These are phyloP conservation scores for Diaporthe nobilis DNA, from an alignment of 2,329 filamentous ascomycete species.

Conservation along the genomic window DNA sequence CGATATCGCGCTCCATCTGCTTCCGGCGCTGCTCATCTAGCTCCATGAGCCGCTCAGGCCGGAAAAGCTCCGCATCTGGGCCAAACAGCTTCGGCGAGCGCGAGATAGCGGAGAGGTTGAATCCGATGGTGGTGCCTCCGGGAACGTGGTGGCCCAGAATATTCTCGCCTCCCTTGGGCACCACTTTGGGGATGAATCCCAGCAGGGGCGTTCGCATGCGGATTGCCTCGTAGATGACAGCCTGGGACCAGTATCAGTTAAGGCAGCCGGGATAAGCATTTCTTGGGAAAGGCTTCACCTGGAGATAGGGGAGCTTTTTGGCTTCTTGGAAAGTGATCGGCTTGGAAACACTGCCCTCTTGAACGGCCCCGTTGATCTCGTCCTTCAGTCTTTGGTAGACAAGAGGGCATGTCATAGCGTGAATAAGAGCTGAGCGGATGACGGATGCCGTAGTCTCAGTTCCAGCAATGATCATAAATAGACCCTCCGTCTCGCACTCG, in stretches of 20 bases:
- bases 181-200: not conserved
- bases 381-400: not conserved
- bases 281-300: not conserved
- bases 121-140: not conserved
- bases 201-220: not conserved
- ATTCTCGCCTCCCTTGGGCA: not conserved
- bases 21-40: not conserved
- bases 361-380: not conserved
- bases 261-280: not conserved
- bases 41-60: not conserved
- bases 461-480: not conserved
- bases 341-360: not conserved
- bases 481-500: not conserved
- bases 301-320: not conserved
- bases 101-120: not conserved
- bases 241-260: not conserved
- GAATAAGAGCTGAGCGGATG: not conserved
- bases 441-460: not conserved
- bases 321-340: not conserved
- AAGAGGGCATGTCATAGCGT: not conserved
- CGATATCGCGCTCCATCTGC: not conserved
- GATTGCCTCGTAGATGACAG: conserved; percentile 2
- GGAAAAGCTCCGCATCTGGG: not conserved
- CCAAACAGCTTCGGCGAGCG: not conserved
- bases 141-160: not conserved